Conservation (phyloP, 768 basidiomycete genomes). For the Leucogyrophana mollusca region DNA sequence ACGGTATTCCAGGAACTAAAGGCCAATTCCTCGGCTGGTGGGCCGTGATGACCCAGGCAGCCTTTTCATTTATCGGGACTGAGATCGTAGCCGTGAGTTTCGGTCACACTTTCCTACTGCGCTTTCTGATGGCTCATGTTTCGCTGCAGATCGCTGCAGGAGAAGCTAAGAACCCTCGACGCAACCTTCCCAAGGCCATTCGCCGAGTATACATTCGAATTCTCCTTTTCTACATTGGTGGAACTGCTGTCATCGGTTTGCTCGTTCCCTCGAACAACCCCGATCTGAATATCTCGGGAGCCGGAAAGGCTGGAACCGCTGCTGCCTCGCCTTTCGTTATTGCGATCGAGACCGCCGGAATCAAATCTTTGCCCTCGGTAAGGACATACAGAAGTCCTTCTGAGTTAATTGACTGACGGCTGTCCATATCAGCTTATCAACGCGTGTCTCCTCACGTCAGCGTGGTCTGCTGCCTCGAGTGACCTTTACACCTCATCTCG, state of each 20-base stretch:
- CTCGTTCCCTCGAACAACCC: constrained; percentile 73
- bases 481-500: constrained; percentile 90
- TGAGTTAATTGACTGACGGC: constrained; percentile 1
- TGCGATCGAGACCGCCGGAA: constrained; percentile 84
- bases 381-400: constrained; percentile 21
- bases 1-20: constrained; percentile 58
- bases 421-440: constrained; percentile 60
- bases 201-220: constrained; percentile 73
- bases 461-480: constrained; percentile 89
- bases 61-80: constrained; percentile 91
- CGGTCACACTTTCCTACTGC: not conserved
- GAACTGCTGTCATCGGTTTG: constrained; percentile 77
- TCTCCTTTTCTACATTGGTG: constrained; percentile 70
- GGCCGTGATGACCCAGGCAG: constrained; percentile 79
- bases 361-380: constrained; percentile 79
- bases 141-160: constrained; percentile 76
- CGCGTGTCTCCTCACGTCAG: constrained; percentile 80
- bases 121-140: constrained; percentile 3
- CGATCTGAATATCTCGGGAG: constrained; percentile 43
- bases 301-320: constrained; percentile 46
- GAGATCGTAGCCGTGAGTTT: constrained; percentile 84
- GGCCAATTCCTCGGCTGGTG: constrained; percentile 78
- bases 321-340: constrained; percentile 90
- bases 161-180: constrained; percentile 87
- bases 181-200: constrained; percentile 56